Percentiles rank a stretch among this genome's conserved stretches.
Evolutionary conservation across 2,329 filamentous ascomycete species (phyloP).

Genomic region (Chaetomium olivaceum): DNA sequence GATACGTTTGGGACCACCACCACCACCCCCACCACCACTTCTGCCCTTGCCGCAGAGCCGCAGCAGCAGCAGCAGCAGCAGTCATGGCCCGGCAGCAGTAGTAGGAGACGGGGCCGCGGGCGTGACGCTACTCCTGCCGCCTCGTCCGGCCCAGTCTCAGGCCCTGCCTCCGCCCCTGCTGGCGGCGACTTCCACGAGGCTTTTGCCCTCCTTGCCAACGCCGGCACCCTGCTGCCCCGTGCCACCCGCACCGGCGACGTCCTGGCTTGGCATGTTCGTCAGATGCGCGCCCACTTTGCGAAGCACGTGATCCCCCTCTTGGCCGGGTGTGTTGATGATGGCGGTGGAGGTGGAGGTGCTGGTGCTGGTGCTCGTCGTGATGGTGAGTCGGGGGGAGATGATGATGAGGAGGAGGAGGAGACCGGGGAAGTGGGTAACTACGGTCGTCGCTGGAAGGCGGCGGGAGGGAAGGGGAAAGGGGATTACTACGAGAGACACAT

Average conservation of each 20-base stretch:
- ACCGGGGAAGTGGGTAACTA: neutral
- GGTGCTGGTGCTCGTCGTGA: neutral
- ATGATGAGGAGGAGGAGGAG: neutral
- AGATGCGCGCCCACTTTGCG: conserved; percentile 62
- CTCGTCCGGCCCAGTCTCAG: conserved; percentile 7
- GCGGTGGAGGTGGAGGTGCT: no score
- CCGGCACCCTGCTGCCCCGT: conserved; percentile 47
- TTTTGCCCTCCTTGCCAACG: conserved; percentile 55
- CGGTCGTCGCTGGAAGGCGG: neutral
- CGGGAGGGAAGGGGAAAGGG: conserved; percentile 13
- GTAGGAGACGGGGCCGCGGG: conserved; percentile 22
- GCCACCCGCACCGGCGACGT: conserved; percentile 58
- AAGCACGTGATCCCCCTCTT: conserved; percentile 60
- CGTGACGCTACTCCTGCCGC: conserved; percentile 29
- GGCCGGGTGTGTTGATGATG: conserved; percentile 42
- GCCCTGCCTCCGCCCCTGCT: neutral
- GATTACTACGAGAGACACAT: conserved; percentile 46
- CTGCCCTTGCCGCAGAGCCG: conserved; percentile 44
- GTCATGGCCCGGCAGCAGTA: conserved; percentile 23
- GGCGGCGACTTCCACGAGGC: conserved; percentile 51
- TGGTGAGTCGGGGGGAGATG: neutral
- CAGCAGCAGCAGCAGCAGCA: conserved; percentile 42
- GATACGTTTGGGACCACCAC: conserved; percentile 50
- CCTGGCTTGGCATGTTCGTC: conserved; percentile 60
- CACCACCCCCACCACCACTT: neutral